Evolutionary conservation across 306 rosid genomes (phyloP).

Genomic region (Carpinus viminea): DNA sequence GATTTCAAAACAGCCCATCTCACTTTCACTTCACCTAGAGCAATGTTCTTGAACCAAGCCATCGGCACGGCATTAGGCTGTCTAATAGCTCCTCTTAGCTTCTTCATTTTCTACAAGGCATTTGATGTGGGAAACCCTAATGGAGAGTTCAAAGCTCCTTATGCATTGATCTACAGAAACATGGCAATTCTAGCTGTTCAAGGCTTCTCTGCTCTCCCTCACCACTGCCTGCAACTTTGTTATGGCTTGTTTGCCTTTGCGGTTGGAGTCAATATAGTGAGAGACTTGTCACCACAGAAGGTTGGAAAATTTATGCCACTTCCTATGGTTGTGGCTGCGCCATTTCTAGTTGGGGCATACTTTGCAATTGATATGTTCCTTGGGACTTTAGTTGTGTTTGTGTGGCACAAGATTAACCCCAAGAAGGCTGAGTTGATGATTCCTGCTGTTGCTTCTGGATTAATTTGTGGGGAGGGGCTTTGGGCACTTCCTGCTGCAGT

Average conservation of each 20-base stretch:
- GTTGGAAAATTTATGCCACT: conserved; percentile 89
- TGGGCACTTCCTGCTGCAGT: conserved; percentile 92
- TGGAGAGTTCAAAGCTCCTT: conserved; percentile 95
- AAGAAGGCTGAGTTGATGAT: conserved; percentile 65
- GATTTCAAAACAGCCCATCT: conserved; percentile 89
- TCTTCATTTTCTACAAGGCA: conserved; percentile 76
- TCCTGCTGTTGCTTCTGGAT: conserved; percentile 88
- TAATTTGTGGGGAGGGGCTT: conserved; percentile 92
- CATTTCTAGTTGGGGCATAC: conserved; percentile 88
- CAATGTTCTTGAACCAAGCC: conserved; percentile 83
- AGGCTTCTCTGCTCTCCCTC: conserved; percentile 78
- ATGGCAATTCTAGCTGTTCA: conserved; percentile 57
- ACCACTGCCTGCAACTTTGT: conserved; percentile 77
- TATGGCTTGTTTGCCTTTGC: conserved; percentile 53
- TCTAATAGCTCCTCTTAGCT: conserved; percentile 69
- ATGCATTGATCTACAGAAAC: conserved; percentile 65
- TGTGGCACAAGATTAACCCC: conserved; percentile 53
- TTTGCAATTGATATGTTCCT: conserved; percentile 83
- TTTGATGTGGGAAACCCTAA: conserved; percentile 67
- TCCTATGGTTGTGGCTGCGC: conserved; percentile 93
- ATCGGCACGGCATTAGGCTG: conserved; percentile 81
- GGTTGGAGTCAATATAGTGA: conserved; percentile 30
- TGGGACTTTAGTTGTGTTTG: conserved; percentile 67
- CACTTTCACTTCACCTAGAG: conserved; percentile 78
- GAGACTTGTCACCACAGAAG: conserved; percentile 53